Percentiles rank a stretch among this genome's conserved stretches.
phyloP scores from a whole-genome alignment of 768 basidiomycete species.

The Trametes cinnabarina region DNA sequence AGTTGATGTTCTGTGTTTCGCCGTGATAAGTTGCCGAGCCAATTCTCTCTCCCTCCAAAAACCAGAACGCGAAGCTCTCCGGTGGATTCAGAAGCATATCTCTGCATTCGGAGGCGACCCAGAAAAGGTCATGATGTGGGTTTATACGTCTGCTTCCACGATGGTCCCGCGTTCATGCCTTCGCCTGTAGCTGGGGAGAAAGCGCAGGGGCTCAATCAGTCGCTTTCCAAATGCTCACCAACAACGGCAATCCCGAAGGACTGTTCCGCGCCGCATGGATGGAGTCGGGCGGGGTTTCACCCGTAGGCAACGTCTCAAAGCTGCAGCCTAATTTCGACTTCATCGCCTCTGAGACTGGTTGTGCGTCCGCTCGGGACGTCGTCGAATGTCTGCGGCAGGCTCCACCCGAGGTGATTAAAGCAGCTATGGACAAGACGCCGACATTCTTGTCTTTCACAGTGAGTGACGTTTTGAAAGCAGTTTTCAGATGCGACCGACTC shows the following conservation, averaged over 20 bases:
- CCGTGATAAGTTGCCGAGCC: no score
- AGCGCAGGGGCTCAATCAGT: constrained; percentile 38
- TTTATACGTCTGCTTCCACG: constrained; percentile 28
- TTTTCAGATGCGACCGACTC: background rate
- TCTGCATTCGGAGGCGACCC: constrained; percentile 43
- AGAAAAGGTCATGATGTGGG: constrained; percentile 41
- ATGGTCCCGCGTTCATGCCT: background rate
- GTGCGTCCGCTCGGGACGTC: constrained; percentile 32
- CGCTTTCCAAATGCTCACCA: constrained; percentile 27
- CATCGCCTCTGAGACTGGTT: constrained; percentile 39
- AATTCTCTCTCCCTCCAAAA: no score
- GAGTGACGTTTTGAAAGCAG: background rate
- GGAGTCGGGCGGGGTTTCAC: constrained; percentile 24
- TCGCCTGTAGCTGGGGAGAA: constrained; percentile 30
- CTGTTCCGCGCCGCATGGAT: constrained; percentile 37
- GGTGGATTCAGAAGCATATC: constrained; percentile 44
- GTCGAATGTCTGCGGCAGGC: constrained; percentile 42
- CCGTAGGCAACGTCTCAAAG: constrained; percentile 8
- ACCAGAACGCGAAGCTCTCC: constrained; percentile 39
- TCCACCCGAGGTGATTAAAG: constrained; percentile 30
- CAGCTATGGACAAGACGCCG: constrained; percentile 35
- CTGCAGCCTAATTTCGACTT: constrained; percentile 40
- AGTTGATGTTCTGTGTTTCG: constrained; percentile 33
- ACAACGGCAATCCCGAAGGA: constrained; percentile 24
- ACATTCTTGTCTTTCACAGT: constrained; percentile 35